Evolutionary conservation across 2,329 filamentous ascomycete species (phyloP), one percentile per base, ranked within the genome.

Genomic region (Didymella arachidicola): DNA sequence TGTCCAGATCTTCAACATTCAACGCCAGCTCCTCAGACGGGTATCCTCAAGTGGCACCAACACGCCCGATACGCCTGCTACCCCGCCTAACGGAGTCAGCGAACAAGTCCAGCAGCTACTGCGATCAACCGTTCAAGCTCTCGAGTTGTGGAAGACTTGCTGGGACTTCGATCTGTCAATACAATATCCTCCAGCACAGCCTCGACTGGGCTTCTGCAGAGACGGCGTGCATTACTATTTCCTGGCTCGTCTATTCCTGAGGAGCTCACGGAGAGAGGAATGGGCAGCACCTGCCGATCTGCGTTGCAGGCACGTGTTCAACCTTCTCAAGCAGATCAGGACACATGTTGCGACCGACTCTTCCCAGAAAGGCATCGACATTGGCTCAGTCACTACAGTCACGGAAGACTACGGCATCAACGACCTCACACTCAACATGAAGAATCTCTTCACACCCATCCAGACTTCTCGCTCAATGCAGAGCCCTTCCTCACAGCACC

Each of bases 211-310:
- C 0, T 91, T 91, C 74, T 91, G 86, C 53, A 80, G 88, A 48
- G 89, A 92, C 66, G 89, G 84, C 1, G 84, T 91, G 14, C 88
- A 90, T 67, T 92, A 89, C 72, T 92, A 88, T 78, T 92, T 87
- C 82, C 81, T 92, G 41, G 89, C 87, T 16, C 88, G 84, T 60
- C 84, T 86, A 67, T 81, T 91, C 68, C 77, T 91, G 53, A 85
- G 87, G 70, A 84, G 85, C 60, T 84, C 83, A 18, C 79, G 81
- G 26, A 71, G 79, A 12, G 76, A 80, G 29, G 84, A 88, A 64
- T 81, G 86, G 70, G 80, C 83, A 42, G 77, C 84, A 67, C 76
- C 82, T 14, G 79, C 86, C n/a, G 87, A 90, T 64, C 75, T 81
- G 56, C 83, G 87, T 7, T 86, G 89, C 61, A 78, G 79, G 51